Evolutionary conservation across 768 basidiomycete genomes (phyloP), one percentile per base, ranked within the genome.

Genomic region (Leccinum longicurvipes): DNA sequence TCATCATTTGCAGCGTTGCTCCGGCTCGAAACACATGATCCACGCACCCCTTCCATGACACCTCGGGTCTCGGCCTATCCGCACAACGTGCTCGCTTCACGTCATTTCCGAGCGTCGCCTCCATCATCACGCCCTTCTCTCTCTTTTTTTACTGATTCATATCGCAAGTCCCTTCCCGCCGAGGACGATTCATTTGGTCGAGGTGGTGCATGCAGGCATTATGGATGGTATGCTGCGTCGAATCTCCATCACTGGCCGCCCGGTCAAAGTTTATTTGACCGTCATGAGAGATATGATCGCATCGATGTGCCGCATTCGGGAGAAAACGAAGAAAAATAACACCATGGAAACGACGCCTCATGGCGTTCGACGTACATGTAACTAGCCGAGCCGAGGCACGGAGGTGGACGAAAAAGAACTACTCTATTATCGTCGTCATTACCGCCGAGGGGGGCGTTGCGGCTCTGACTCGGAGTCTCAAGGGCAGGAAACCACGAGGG

Each of bases 401-500:
- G 39, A 56, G 58, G 60, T 60, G 44, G 51, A 56, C 32, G 49
- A 55, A 55, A 60, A 17, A 14, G 19, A 41, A 41, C 11, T 41
- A 21, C 39, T 11, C 39, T 41, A 32, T 59, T 51, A 44, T 44
- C 52, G 47, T 53, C 19, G 24, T 24, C 50, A 50, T 51, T 53
- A 14, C 36, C 54, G 27, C 54, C 63, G 57, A 54, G 54, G 50
- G 29, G 17, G 19, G 25, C 34, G 29, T 25, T 19, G 39, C 39
- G 19, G 39, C 39, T 41, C 39, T 41, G 39, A 41, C 39, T 41
- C 39, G 39, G 39, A 41, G 36, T 31, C 29, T 44, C 59, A 51
- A 59, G 54, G 64, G 63, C 66, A 67, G 66, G 65, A 55, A 31
- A 57, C 51, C 63, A 63, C 63, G 64, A 65, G 66, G 66, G 31